Evolutionary conservation across 176 grass and related monocot species (phyloP).

Genomic region (Cenchrus purpureus): DNA sequence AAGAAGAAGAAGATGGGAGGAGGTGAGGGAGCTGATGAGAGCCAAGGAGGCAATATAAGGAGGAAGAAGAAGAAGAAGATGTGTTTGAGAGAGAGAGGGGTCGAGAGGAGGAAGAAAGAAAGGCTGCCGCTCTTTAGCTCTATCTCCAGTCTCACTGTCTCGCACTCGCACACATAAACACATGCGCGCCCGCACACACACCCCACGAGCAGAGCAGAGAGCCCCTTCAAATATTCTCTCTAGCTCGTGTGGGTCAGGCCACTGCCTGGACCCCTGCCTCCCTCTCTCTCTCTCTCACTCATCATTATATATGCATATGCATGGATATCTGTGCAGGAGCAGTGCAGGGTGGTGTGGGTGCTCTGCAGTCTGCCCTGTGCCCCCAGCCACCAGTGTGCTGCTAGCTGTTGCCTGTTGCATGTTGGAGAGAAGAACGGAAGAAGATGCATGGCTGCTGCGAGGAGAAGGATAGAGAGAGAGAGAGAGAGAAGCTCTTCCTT

Average conservation of each 20-base stretch:
- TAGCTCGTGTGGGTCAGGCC: constrained; percentile 46
- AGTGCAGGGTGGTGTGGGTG: constrained; percentile 33
- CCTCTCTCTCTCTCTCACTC: constrained; percentile 42
- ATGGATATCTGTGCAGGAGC: constrained; percentile 53
- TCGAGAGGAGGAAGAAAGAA: not conserved
- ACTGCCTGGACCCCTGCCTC: constrained; percentile 41
- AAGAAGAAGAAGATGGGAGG: not conserved
- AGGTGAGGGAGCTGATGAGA: not conserved
- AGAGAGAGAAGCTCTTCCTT: not conserved
- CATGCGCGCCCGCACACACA: constrained; percentile 19
- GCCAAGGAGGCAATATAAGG: constrained; percentile 27
- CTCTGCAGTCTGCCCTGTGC: not conserved
- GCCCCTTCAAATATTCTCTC: constrained; percentile 63
- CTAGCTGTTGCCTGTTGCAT: constrained; percentile 8
- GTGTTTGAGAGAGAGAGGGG: too few relatives aligned
- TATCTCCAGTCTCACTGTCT: constrained; percentile 71
- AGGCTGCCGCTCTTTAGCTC: constrained; percentile 51
- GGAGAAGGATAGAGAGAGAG: not conserved
- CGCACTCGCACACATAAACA: constrained; percentile 60
- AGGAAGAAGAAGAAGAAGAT: not conserved
- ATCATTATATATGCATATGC: constrained; percentile 71
- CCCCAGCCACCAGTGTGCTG: not conserved
- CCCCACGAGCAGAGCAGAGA: constrained; percentile 25
- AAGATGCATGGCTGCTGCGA: not conserved
- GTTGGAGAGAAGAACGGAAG: constrained; percentile 36